phyloP scores from a whole-genome alignment of 2,329 filamentous ascomycete species.

The Leptographium flavum region DNA sequence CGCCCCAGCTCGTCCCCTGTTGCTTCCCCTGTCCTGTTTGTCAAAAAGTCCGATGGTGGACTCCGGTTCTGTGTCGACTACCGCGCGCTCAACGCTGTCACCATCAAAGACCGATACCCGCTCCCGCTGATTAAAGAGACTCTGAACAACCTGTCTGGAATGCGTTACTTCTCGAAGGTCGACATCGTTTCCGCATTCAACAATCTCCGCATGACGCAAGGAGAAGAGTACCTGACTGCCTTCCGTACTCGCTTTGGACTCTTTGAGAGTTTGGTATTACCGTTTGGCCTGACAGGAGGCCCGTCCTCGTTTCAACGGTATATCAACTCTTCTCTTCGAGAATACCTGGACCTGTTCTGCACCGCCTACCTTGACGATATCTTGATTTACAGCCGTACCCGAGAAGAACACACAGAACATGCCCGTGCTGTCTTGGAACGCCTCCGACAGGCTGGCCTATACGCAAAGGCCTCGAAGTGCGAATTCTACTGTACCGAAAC shows the following conservation, averaged over 20 bases:
- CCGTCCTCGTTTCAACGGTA: no score
- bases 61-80: no score
- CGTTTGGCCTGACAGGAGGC: no score
- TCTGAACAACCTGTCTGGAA: neutral
- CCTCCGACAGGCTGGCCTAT: neutral
- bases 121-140: no score
- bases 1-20: no score
- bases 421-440: no score
- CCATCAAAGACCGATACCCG: no score
- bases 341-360: neutral
- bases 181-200: neutral
- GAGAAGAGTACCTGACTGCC: neutral
- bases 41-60: no score
- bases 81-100: no score
- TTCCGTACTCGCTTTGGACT: neutral
- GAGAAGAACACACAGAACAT: no score
- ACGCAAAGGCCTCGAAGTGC: neutral
- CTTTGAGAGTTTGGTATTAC: neutral
- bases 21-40: no score
- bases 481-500: neutral
- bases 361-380: neutral
- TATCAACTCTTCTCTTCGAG: no score
- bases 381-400: neutral
- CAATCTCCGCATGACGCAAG: neutral
- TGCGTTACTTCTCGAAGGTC: neutral